Conservation (phyloP, 2,329 filamentous ascomycete species). For the Trichoderma arundinaceum region DNA sequence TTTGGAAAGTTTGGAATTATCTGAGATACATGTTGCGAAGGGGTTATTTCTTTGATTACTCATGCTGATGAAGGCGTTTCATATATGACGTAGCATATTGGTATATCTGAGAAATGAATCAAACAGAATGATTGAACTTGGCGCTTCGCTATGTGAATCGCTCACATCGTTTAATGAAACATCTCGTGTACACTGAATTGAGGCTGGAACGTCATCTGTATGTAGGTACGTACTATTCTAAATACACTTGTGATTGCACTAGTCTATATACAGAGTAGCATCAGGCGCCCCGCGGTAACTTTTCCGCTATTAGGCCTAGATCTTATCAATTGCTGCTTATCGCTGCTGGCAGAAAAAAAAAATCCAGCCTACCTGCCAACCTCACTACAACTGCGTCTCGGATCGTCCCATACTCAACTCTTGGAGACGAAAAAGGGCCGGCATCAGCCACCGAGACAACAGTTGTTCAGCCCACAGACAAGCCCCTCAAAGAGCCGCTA, state of each 20-base stretch:
- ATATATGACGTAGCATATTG: slow-evolving; percentile 23
- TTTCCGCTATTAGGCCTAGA: neutral
- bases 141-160: neutral
- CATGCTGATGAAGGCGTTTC: slow-evolving; percentile 1
- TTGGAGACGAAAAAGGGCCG: neutral
- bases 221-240: too few species aligned
- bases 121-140: neutral
- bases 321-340: slow-evolving; percentile 19
- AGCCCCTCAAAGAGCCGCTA: neutral
- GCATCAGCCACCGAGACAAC: neutral
- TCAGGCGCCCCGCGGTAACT: neutral
- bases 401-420: neutral
- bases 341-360: slow-evolving; percentile 15
- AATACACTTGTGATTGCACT: too few species aligned
- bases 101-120: slow-evolving; percentile 9
- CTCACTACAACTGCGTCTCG: slow-evolving; percentile 5
- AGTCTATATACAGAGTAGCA: neutral
- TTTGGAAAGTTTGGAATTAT: slow-evolving; percentile 17
- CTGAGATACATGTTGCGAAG: slow-evolving; percentile 11
- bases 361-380: slow-evolving; percentile 16
- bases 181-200: neutral
- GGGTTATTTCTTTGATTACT: neutral
- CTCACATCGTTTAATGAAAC: neutral
- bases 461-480: too few species aligned
- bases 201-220: neutral